A percentile compares a stretch with the other conserved stretches of the same genome.
Conservation (phyloP, 2,329 filamentous ascomycete species). For the Epichloe aotearoae region DNA sequence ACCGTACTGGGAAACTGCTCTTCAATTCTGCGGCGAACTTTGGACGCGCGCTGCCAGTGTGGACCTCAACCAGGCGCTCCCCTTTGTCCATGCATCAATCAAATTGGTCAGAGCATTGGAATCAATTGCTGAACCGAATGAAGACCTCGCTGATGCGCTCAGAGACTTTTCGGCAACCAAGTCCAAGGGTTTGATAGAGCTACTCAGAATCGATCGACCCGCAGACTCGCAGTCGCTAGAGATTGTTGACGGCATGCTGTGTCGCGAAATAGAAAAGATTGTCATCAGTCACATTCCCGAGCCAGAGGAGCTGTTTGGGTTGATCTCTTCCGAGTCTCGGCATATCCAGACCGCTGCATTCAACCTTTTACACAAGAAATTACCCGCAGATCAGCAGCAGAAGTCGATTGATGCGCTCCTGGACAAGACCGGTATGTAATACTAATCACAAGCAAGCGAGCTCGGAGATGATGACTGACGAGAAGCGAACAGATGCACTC, state of each 20-base stretch:
- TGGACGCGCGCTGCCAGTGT: constrained; percentile 39
- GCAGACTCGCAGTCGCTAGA: constrained; percentile 49
- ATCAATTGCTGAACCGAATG: constrained; percentile 59
- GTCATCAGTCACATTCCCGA: constrained; percentile 49
- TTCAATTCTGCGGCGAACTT: constrained; percentile 44
- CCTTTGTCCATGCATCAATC: constrained; percentile 58
- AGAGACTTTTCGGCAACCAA: constrained; percentile 43
- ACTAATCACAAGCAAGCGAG: not conserved
- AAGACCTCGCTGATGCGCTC: constrained; percentile 70
- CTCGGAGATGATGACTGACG: not conserved
- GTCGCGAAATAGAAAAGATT: constrained; percentile 53
- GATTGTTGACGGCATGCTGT: constrained; percentile 63
- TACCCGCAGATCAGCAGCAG: constrained; percentile 67
- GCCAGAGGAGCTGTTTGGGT: constrained; percentile 55
- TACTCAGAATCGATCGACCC: constrained; percentile 43
- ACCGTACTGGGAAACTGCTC: constrained; percentile 62
- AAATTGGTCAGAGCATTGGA: constrained; percentile 54
- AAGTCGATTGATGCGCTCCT: constrained; percentile 65
- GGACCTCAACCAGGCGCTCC: constrained; percentile 34
- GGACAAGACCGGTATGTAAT: constrained; percentile 45
- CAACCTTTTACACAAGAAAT: constrained; percentile 62
- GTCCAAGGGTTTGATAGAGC: constrained; percentile 43
- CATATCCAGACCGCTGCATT: constrained; percentile 72
- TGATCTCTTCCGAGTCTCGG: constrained; percentile 63
- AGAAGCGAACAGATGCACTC: constrained; percentile 35